Percentiles rank a stretch among this genome's conserved stretches.
Conservation (phyloP, 306 rosid species). For the Cyclanthera cordifolia region DNA sequence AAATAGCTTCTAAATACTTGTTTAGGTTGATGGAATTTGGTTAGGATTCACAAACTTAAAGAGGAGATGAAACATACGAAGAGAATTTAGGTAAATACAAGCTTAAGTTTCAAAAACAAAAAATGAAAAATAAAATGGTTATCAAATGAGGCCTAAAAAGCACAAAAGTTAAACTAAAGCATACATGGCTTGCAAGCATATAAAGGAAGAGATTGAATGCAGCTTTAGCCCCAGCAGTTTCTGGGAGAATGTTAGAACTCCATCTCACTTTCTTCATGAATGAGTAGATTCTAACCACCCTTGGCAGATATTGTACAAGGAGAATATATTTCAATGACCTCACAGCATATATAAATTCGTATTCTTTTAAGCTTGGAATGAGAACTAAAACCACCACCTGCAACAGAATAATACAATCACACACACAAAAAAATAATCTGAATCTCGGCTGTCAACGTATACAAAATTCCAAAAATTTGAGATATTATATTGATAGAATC, state of each 20-base stretch:
- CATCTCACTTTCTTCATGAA: constrained; percentile 3
- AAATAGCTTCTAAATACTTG: too few relatives aligned
- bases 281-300: constrained; percentile 11
- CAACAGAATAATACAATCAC: not conserved
- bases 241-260: not conserved
- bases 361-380: not conserved
- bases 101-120: too few relatives aligned
- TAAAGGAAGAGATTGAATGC: constrained; percentile 17
- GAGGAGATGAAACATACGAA: too few relatives aligned
- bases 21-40: too few relatives aligned
- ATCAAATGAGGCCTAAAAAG: too few relatives aligned
- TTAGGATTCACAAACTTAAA: too few relatives aligned
- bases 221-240: constrained; percentile 17
- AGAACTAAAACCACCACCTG: constrained; percentile 6
- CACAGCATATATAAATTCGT: not conserved
- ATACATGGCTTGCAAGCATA: constrained; percentile 20
- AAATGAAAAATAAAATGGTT: too few relatives aligned
- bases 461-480: not conserved
- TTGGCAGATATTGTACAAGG: constrained; percentile 11
- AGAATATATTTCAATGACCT: constrained; percentile 4
- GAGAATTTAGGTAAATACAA: too few relatives aligned
- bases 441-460: not conserved
- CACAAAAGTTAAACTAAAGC: not conserved
- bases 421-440: not conserved
- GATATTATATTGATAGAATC: not conserved